Evolutionary conservation across 495 filamentous ascomycete genomes (phyloP).

Genomic region (Neohortaea acidophila): DNA sequence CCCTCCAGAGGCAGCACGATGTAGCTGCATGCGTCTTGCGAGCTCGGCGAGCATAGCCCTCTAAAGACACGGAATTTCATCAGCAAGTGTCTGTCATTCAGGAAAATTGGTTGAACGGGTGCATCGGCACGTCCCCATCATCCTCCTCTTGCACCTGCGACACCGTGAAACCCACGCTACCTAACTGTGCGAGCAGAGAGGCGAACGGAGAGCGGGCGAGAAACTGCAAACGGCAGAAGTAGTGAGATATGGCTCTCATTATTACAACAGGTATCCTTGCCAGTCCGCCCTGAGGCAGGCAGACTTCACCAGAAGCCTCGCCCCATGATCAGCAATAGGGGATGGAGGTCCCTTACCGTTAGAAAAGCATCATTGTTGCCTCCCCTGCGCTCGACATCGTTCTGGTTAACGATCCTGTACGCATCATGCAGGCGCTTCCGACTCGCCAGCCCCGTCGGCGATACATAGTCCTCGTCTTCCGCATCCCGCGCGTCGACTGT

Average conservation of each 20-base stretch:
- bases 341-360: slow-evolving; percentile 36
- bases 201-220: no score
- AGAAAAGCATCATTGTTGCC: slow-evolving; percentile 47
- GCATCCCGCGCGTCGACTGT: slow-evolving; percentile 10
- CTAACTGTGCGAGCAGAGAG: no score
- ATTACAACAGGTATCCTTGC: no score
- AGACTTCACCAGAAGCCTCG: not conserved
- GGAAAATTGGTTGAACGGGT: no score
- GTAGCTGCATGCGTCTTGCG: slow-evolving; percentile 32
- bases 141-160: no score
- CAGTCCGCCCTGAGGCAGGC: not conserved
- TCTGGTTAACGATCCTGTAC: slow-evolving; percentile 50
- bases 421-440: slow-evolving; percentile 44
- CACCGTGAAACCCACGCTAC: no score
- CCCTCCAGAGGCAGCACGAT: slow-evolving; percentile 15
- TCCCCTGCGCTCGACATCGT: slow-evolving; percentile 46
- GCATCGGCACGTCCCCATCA: no score
- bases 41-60: slow-evolving; percentile 46
- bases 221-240: no score
- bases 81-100: no score
- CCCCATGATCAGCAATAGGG: slow-evolving; percentile 15
- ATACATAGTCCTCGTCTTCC: slow-evolving; percentile 19
- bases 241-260: no score
- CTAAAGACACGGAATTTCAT: no score
- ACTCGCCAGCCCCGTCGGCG: slow-evolving; percentile 35